Conservation (phyloP, 1,284 basidiomycete species). For the Anthracocystis setariae region DNA sequence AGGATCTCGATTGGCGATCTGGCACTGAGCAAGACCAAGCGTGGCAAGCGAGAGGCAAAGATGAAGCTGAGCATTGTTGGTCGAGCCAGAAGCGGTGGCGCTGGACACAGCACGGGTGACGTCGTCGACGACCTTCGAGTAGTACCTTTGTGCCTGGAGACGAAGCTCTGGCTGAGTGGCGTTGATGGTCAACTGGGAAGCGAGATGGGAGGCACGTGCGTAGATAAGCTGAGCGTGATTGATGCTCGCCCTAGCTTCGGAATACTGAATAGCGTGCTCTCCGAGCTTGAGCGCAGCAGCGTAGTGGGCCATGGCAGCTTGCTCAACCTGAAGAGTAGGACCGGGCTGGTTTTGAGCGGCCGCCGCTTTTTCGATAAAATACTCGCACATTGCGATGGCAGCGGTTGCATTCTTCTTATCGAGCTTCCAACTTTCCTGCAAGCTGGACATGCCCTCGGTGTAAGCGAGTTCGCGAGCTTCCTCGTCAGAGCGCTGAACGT, state of each 20-base stretch:
- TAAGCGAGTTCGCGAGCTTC: slow-evolving; percentile 59
- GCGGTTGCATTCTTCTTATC: slow-evolving; percentile 65
- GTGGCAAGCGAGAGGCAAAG: slow-evolving; percentile 57
- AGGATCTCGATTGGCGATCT: slow-evolving; percentile 54
- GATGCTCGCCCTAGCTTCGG: slow-evolving; percentile 56
- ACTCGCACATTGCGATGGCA: slow-evolving; percentile 60
- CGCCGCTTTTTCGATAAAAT: slow-evolving; percentile 54
- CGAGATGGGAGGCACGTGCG: slow-evolving; percentile 61
- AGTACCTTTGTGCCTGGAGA: slow-evolving; percentile 60
- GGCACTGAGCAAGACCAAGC: slow-evolving; percentile 64
- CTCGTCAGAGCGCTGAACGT: slow-evolving; percentile 52
- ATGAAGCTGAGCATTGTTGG: slow-evolving; percentile 37
- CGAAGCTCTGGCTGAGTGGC: slow-evolving; percentile 47
- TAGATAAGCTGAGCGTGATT: slow-evolving; percentile 59
- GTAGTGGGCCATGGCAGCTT: slow-evolving; percentile 47
- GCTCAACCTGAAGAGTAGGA: slow-evolving; percentile 20
- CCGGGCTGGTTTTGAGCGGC: slow-evolving; percentile 29
- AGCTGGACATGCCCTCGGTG: slow-evolving; percentile 57
- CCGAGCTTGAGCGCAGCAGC: slow-evolving; percentile 62
- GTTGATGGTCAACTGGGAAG: slow-evolving; percentile 52
- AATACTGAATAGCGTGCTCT: slow-evolving; percentile 66
- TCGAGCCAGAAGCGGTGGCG: slow-evolving; percentile 10
- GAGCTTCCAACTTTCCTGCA: slow-evolving; percentile 63
- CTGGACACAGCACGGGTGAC: slow-evolving; percentile 38
- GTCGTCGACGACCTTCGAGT: slow-evolving; percentile 56